Percentiles rank a stretch among this genome's conserved stretches.
These are phyloP conservation scores for Rhodamnia rubescens DNA, from an alignment of 345 rosid species.

Conservation along the genomic window DNA sequence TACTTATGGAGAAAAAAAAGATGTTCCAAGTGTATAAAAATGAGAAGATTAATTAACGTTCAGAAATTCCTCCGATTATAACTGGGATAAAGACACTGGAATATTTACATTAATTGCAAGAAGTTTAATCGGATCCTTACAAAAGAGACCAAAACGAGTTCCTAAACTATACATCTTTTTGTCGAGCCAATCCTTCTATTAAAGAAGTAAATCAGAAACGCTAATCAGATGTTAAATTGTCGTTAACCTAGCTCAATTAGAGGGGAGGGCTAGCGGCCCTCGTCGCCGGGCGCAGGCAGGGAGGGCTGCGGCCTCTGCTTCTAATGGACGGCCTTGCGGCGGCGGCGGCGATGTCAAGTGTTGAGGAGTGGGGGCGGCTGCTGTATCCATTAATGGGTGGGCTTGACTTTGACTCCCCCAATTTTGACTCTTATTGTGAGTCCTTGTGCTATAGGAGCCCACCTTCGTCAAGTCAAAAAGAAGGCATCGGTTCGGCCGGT, in stretches of 20 bases:
- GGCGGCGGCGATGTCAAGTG: no score
- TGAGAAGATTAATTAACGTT: background rate
- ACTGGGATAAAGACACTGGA: background rate
- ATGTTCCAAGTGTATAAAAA: no score
- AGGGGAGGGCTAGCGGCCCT: no score
- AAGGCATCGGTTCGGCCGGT: background rate
- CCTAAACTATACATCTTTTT: background rate
- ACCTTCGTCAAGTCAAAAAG: background rate
- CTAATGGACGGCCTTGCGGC: no score
- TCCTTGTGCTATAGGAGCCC: background rate
- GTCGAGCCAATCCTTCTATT: background rate
- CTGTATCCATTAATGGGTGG: background rate
- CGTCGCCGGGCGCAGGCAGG: no score
- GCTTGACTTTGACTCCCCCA: background rate
- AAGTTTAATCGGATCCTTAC: background rate
- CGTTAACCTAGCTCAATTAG: no score
- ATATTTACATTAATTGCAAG: background rate
- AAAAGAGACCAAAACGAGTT: background rate
- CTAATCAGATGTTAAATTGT: background rate
- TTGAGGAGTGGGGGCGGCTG: background rate
- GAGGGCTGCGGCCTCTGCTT: no score
- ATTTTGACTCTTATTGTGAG: background rate
- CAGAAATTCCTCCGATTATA: no score
- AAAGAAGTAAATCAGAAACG: background rate
- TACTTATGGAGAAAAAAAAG: no score